Base-by-base conservation (phyloP, 306 rosid genomes). In the Ormosia semicastrata region DNA sequence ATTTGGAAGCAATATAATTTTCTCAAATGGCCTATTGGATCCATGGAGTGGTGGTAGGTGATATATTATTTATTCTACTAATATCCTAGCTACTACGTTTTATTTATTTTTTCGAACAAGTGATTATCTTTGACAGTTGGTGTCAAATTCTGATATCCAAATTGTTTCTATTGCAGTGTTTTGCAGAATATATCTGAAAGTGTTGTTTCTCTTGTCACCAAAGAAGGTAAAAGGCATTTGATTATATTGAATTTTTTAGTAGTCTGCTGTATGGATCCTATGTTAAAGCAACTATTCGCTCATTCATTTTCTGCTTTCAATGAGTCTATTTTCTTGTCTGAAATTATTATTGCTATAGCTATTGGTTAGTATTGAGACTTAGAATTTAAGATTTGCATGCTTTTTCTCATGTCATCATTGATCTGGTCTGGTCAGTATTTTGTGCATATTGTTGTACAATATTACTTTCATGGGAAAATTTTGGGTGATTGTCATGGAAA, bases 21-120 rank as follows among this genome's bases (percentile, higher is more conserved):
- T 94, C 94, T 90, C 97, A 66, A 90, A 89, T 76, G 97, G 97
- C 76, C 84, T 90, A 58, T 75, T 94, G 90, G 98, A 92, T 89
- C 97, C 98, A 3, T 94, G 97, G 98, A 92, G 98, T 83, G 97
- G 98, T 79, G 93, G 97, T 75, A 87, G 97, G 98, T 94, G 80
- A 86, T 79, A 54, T 14, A 63, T 60, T 58, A 43, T 54, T 66
- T 50, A 34, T 75, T 77, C 70, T 24, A 5, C 66, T 13, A 32
- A 33, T 80, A 33, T 80, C 66, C 63, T 78, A 13, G 15, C 58
- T 71, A 15, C 50, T 59, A 50, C 14, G 69, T 84, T 59, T 29
- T 46, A 46, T 5, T 13, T 13, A 39, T 59, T 60, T 62, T 34
- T 40, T 54, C 41, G 57, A 43, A 9, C 49, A 18, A 71, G 12